Evolutionary conservation across 208 protist species (phyloP), one percentile per base, ranked within the genome.

Genomic region (Leishmania guyanensis): DNA sequence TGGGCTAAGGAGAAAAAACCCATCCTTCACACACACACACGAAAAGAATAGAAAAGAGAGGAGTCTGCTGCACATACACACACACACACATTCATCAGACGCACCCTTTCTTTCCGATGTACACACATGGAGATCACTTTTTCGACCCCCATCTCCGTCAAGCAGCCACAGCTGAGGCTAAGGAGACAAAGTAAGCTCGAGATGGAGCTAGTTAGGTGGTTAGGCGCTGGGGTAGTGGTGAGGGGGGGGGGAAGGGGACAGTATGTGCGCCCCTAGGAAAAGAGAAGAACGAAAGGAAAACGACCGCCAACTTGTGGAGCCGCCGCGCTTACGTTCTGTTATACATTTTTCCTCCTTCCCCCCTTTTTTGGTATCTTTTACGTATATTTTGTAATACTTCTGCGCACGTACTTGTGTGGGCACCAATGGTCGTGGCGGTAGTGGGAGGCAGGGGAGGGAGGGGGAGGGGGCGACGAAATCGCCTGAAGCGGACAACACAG

Each of bases 291-390:
- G 22, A 43, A n/a, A 53, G 46, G 46, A 82, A 74, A 83, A 68
- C 17, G 36, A 75, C 69, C 53, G 58, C 36, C 68, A 72, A 79
- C 58, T 50, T 82, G 43, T 58, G 53, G 22, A 66, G 36, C 16
- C 64, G 46, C 43, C 43, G 43, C 43, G 43, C 43, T 46, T 46
- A 46, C 43, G 43, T 46, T 46, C 43, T 46, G 43, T 46, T 46
- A 46, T 46, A 46, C 43, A 46, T 46, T 46, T 6, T 22, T 43
- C n/a, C 10, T 66, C 58, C 54, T 58, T 73, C 77, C 62, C 33
- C 43, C 20, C n/a, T 14, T 65, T 65, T 22, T 12, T 65, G 8
- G 14, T 9, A 5, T 43, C 9, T 9, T 20, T 20, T 46, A 6
- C 36, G 20, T 50, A 17, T 43, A 46, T 50, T 26, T 71, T 33